A percentile compares a stretch with the other conserved stretches of the same genome.
These are phyloP conservation scores for Cladosporium colombiae DNA, from an alignment of 2,329 filamentous ascomycete genomes.

Conservation along the genomic window DNA sequence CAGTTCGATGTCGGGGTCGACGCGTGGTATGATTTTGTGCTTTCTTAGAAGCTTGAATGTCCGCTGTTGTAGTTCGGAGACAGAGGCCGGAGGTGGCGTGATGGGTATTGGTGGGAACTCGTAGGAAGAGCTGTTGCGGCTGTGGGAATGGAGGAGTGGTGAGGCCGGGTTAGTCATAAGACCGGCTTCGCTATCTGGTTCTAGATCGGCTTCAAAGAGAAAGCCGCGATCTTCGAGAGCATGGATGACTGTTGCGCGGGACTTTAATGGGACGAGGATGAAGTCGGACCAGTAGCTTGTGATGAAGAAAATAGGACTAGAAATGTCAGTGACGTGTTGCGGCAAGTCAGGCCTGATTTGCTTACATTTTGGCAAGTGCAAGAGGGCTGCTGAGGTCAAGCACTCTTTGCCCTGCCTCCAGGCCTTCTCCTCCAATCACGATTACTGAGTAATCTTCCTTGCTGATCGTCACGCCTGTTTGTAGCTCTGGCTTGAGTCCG, in stretches of 20 bases:
- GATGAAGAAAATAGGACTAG: conserved; percentile 90
- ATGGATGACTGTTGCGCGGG: conserved; percentile 71
- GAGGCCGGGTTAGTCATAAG: conserved; percentile 49
- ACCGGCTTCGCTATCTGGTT: conserved; percentile 45
- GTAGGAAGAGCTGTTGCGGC: conserved; percentile 44
- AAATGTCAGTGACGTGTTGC: not conserved
- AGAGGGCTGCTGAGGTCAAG: conserved; percentile 88
- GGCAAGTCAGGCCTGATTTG: conserved; percentile 19
- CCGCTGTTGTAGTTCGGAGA: conserved; percentile 76
- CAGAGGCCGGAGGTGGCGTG: conserved; percentile 74
- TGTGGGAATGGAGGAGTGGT: conserved; percentile 57
- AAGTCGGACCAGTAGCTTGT: conserved; percentile 98
- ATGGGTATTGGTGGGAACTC: conserved; percentile 53
- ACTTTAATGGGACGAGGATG: conserved; percentile 80
- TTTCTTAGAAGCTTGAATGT: conserved; percentile 84
- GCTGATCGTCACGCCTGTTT: conserved; percentile 66
- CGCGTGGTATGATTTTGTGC: conserved; percentile 70
- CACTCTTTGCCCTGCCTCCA: conserved; percentile 88
- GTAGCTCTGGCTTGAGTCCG: conserved; percentile 54
- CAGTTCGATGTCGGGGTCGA: conserved; percentile 68
- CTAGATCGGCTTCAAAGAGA: conserved; percentile 67
- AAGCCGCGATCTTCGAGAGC: conserved; percentile 80
- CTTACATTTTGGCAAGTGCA: conserved; percentile 82
- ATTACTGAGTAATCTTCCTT: conserved; percentile 84
- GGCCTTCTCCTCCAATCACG: conserved; percentile 83